A percentile compares a stretch with the other conserved stretches of the same genome.
phyloP scores from a whole-genome alignment of 176 grass and related monocot species.

The Lolium perenne region DNA sequence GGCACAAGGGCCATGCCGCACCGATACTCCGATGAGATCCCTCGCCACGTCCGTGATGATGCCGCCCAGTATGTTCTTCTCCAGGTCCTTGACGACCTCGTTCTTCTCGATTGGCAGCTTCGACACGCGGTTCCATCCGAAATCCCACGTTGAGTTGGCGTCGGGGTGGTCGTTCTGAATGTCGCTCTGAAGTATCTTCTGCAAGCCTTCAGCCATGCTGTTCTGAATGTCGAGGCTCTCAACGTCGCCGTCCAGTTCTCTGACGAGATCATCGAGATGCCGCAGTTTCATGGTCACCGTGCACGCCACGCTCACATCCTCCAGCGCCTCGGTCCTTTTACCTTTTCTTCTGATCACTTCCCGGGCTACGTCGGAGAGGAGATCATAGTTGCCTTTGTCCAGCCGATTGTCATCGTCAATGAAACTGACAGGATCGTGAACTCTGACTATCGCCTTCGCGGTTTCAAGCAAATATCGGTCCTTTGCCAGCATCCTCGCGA shows the following conservation, averaged over 20 bases:
- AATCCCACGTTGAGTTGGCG: slow-evolving; percentile 83
- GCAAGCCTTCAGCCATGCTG: slow-evolving; percentile 44
- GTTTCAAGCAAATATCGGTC: slow-evolving; percentile 70
- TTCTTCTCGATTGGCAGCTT: slow-evolving; percentile 49
- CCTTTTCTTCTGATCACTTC: slow-evolving; percentile 81
- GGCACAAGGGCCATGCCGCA: slow-evolving; percentile 21
- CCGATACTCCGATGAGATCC: slow-evolving; percentile 58
- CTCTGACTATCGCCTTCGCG: slow-evolving; percentile 51
- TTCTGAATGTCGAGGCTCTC: slow-evolving; percentile 51
- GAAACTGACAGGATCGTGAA: slow-evolving; percentile 39
- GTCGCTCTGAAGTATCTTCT: slow-evolving; percentile 64
- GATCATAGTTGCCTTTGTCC: slow-evolving; percentile 43
- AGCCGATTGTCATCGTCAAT: neutral
- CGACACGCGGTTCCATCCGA: slow-evolving; percentile 58
- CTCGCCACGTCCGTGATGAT: slow-evolving; percentile 79
- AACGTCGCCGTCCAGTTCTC: slow-evolving; percentile 73
- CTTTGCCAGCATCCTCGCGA: slow-evolving; percentile 54
- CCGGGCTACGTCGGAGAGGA: slow-evolving; percentile 64
- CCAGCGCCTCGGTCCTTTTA: slow-evolving; percentile 45
- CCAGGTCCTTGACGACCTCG: slow-evolving; percentile 67
- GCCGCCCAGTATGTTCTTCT: slow-evolving; percentile 71
- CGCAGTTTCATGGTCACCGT: slow-evolving; percentile 26
- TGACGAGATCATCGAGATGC: slow-evolving; percentile 64
- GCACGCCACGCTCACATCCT: slow-evolving; percentile 9
- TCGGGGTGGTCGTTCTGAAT: slow-evolving; percentile 61